Percentiles rank a stretch among this genome's conserved stretches.
Conservation (phyloP, 352 stramenopile genomes). For the Globisporangium heterothallicum region DNA sequence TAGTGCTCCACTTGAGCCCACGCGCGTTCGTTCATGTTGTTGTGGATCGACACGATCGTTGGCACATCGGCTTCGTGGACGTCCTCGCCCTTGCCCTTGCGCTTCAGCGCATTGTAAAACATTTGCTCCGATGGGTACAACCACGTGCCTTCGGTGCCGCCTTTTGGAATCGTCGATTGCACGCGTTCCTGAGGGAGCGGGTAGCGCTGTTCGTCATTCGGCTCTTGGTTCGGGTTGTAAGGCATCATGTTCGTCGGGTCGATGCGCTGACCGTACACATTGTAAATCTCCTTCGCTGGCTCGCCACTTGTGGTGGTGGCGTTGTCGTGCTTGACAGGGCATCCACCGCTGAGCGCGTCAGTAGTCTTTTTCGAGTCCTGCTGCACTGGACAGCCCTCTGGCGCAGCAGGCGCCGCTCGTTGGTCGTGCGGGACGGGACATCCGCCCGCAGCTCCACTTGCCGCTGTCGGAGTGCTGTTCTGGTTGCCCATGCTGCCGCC, state of each 20-base stretch:
- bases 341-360: constrained; percentile 33
- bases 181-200: constrained; percentile 91
- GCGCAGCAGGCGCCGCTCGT: constrained; percentile 18
- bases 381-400: constrained; percentile 64
- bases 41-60: constrained; percentile 98
- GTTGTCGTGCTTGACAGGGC: constrained; percentile 44
- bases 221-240: constrained; percentile 93
- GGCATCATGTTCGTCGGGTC: constrained; percentile 99
- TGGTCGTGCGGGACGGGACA: constrained; percentile 58
- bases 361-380: constrained; percentile 32
- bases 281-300: constrained; percentile 82
- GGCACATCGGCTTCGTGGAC: constrained; percentile 92
- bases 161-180: constrained; percentile 95
- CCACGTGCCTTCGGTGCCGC: constrained; percentile 93
- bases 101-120: constrained; percentile 98
- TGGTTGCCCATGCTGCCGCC: constrained; percentile 56
- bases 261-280: constrained; percentile 96
- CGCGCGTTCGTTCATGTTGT: constrained; percentile 99
- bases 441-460: constrained; percentile 8
- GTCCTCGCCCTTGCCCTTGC: constrained; percentile 97
- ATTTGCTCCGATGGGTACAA: constrained; percentile 98
- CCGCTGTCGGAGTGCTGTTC: constrained; percentile 32
- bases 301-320: constrained; percentile 10
- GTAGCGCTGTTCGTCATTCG: constrained; percentile 85
- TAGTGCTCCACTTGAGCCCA: constrained; percentile 97